Conservation (phyloP, 2,329 filamentous ascomycete species). For the Fusarium sacchari region DNA sequence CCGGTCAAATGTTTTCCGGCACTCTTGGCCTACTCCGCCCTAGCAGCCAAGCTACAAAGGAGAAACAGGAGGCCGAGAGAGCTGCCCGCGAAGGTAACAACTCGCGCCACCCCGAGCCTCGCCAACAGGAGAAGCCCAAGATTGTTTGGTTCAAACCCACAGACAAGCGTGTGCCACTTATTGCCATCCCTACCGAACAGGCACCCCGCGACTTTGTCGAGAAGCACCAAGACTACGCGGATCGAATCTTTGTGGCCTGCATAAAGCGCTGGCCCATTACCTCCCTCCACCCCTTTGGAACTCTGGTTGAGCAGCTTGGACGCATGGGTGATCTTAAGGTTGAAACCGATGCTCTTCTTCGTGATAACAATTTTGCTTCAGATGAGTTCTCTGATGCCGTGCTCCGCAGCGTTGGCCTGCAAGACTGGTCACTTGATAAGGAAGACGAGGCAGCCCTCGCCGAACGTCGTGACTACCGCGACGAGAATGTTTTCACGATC, state of each 20-base stretch:
- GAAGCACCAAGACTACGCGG: slow-evolving; percentile 96
- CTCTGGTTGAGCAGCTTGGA: slow-evolving; percentile 94
- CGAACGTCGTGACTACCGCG: slow-evolving; percentile 87
- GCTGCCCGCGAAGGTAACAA: slow-evolving; percentile 85
- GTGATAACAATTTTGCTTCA: slow-evolving; percentile 98
- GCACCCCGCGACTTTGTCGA: slow-evolving; percentile 98
- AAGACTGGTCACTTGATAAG: slow-evolving; percentile 88
- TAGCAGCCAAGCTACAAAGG: slow-evolving; percentile 98
- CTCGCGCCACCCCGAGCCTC: slow-evolving; percentile 78
- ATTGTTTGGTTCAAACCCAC: slow-evolving; percentile 99
- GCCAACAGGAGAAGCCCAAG: slow-evolving; percentile 93
- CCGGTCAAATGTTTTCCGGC: slow-evolving; percentile 98
- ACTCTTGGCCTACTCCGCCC: slow-evolving; percentile 93
- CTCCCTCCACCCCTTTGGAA: slow-evolving; percentile 98
- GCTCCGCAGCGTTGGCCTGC: slow-evolving; percentile 87
- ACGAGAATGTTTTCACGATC: slow-evolving; percentile 89
- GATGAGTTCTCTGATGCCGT: slow-evolving; percentile 99
- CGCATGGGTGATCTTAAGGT: slow-evolving; percentile 98
- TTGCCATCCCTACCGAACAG: slow-evolving; percentile 98
- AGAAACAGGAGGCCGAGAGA: slow-evolving; percentile 98
- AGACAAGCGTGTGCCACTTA: slow-evolving; percentile 97
- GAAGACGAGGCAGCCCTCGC: slow-evolving; percentile 81
- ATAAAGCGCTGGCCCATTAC: slow-evolving; percentile 99
- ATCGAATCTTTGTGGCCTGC: slow-evolving; percentile 97
- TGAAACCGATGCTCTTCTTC: slow-evolving; percentile 94